Evolutionary conservation across 2,329 filamentous ascomycete species (phyloP), one percentile per base, ranked within the genome.

Genomic region (Phaeosphaeriaceae sp.): DNA sequence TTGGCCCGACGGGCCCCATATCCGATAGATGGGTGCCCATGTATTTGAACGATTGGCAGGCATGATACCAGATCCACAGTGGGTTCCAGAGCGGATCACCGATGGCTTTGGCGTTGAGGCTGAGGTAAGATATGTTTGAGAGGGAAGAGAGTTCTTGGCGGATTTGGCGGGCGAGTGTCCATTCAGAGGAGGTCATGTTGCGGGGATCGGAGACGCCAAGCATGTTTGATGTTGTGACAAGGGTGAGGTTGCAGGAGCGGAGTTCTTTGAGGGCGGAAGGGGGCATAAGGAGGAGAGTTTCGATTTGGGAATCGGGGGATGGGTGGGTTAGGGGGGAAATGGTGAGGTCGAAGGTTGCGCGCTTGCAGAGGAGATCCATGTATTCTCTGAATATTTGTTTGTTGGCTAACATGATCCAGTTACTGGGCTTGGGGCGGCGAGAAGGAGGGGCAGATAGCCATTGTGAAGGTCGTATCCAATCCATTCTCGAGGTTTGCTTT

Each of bases 31-130:
- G 21, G 0, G 60, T 61, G 23, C 67, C 70, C 50, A 71, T 66
- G 7, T 54, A 44, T 50, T 70, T 71, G 52, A 74, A 72, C 0
- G 61, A 60, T 39, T 70, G 66, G 2, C 59, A 58, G 1, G 70
- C 63, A 21, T 73, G 68, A 48, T 66, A 73, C 72, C 72, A 74
- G 21, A 73, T 66, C 70, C 70, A 73, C 1, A 74, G 58, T 7
- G 72, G 72, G 34, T 74, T 74, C 72, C 72, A 74, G 9, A 74
- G 60, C 6, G 69, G 69, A 39, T 74, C 68, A 2, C 68, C 67
- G 15, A 73, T 62, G 18, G 72, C 71, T 46, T 67, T 70, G 30
- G 71, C 66, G 28, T 68, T 48, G 48, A 70, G 56, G 15, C 66
- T 61, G 42, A 67, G 56, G 21, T 55, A 48, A 16, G 52, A 48